phyloP scores from a whole-genome alignment of 495 filamentous ascomycete genomes.

The Friedmanniomyces simplex region DNA sequence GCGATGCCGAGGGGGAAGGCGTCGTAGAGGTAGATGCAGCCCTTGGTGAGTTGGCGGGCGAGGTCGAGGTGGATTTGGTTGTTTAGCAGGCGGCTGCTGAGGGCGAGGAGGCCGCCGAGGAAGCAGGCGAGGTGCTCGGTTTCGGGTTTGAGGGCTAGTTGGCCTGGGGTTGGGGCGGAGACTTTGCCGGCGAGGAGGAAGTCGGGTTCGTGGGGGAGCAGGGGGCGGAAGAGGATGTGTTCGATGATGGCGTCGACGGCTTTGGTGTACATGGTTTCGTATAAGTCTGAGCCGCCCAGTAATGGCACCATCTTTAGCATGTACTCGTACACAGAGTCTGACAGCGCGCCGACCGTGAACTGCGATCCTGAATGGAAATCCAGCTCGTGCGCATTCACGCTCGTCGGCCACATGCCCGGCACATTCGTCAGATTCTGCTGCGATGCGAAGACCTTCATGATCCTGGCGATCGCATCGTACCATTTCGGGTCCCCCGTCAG shows the following conservation, averaged over 20 bases:
- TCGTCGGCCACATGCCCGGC: background rate
- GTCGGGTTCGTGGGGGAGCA: slow-evolving; percentile 32
- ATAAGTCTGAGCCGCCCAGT: slow-evolving; percentile 30
- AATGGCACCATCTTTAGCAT: slow-evolving; percentile 29
- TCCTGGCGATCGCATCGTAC: slow-evolving; percentile 28
- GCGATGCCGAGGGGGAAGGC: too few relatives aligned
- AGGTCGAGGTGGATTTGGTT: background rate
- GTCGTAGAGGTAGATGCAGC: slow-evolving; percentile 27
- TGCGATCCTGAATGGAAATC: slow-evolving; percentile 5
- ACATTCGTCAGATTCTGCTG: slow-evolving; percentile 14
- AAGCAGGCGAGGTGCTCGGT: slow-evolving; percentile 51
- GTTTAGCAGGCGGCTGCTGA: slow-evolving; percentile 45
- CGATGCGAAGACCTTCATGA: slow-evolving; percentile 24
- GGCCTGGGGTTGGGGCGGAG: background rate
- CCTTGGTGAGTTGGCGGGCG: slow-evolving; percentile 49
- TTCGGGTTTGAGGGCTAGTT: slow-evolving; percentile 18
- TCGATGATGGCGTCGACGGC: slow-evolving; percentile 28
- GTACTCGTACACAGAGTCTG: slow-evolving; percentile 35
- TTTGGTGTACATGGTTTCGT: too few relatives aligned
- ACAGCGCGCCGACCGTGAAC: slow-evolving; percentile 31
- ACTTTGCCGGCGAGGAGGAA: slow-evolving; percentile 27
- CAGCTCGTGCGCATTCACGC: slow-evolving; percentile 23
- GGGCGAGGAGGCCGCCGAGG: slow-evolving; percentile 44
- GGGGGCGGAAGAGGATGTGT: slow-evolving; percentile 39
- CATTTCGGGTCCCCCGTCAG: slow-evolving; percentile 32